Evolutionary conservation across 495 filamentous ascomycete genomes (phyloP).

Genomic region (Penicillium longicatenatum): DNA sequence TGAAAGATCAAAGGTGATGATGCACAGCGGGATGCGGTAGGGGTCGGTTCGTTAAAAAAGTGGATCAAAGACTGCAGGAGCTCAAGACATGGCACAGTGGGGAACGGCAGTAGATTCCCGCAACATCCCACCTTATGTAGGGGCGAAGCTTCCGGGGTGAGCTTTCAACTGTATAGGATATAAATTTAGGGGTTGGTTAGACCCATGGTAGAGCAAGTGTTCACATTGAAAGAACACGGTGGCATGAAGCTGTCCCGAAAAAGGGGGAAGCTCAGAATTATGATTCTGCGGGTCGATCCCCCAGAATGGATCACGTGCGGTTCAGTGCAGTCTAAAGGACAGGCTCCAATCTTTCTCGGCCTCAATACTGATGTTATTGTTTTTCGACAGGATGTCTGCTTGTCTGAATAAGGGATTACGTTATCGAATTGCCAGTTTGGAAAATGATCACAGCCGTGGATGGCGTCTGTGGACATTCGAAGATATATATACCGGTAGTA

Average conservation of each 20-base stretch:
- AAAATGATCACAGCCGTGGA: too few species aligned
- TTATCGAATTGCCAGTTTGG: too few species aligned
- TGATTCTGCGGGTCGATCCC: constrained; percentile 7
- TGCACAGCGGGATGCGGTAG: neutral
- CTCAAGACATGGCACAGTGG: constrained; percentile 24
- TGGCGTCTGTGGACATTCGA: too few species aligned
- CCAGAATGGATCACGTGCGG: constrained; percentile 8
- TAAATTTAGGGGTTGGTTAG: neutral
- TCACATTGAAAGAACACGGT: constrained; percentile 27
- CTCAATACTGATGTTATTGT: neutral
- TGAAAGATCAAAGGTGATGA: neutral
- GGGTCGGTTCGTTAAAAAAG: constrained; percentile 3
- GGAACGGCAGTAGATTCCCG: constrained; percentile 18
- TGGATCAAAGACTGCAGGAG: constrained; percentile 14
- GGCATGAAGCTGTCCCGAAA: constrained; percentile 18
- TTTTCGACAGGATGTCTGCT: too few species aligned
- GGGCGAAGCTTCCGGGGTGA: neutral
- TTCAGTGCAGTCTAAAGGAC: too few species aligned
- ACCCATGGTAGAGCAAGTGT: neutral
- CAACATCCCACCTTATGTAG: constrained; percentile 13
- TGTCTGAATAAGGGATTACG: too few species aligned
- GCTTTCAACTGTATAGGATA: neutral
- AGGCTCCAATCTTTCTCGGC: too few species aligned
- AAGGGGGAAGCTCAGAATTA: constrained; percentile 3
- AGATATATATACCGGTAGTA: too few species aligned